These are phyloP conservation scores for Aurifilum marmelostoma DNA, from an alignment of 2,329 filamentous ascomycete species.

Conservation along the genomic window DNA sequence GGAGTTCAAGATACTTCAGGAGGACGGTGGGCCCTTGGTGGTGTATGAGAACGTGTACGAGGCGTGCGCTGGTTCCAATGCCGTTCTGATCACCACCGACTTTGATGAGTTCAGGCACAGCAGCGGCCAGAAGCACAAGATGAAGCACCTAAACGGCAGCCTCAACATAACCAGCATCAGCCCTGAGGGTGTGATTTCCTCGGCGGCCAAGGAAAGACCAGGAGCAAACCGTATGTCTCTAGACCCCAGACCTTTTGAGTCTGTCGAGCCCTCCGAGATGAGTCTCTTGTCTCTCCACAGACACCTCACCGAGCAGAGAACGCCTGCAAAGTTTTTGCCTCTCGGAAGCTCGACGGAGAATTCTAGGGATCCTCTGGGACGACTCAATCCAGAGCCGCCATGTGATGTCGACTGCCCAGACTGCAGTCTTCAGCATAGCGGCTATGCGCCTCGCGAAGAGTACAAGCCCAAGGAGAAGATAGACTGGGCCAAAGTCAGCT, in stretches of 20 bases:
- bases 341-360: too few species aligned
- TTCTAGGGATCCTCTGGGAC: constrained; percentile 49
- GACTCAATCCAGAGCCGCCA: constrained; percentile 48
- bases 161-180: background rate
- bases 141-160: background rate
- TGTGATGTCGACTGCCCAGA: constrained; percentile 54
- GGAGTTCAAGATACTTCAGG: constrained; percentile 33
- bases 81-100: constrained; percentile 59
- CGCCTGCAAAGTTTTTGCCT: background rate
- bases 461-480: constrained; percentile 52
- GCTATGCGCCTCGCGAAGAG: constrained; percentile 48
- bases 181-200: background rate
- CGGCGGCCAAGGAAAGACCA: background rate
- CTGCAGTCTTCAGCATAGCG: constrained; percentile 49
- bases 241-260: constrained; percentile 52
- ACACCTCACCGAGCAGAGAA: constrained; percentile 41
- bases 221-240: constrained; percentile 39
- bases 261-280: constrained; percentile 43
- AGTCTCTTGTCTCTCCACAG: constrained; percentile 54
- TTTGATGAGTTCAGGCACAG: constrained; percentile 54
- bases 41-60: constrained; percentile 54
- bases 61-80: constrained; percentile 53
- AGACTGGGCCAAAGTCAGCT: constrained; percentile 55
- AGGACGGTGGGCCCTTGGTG: constrained; percentile 48
- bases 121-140: constrained; percentile 8